Evolutionary conservation across 1,284 basidiomycete species (phyloP), one percentile per base, ranked within the genome.

Genomic region (Gomphus bonarii): DNA sequence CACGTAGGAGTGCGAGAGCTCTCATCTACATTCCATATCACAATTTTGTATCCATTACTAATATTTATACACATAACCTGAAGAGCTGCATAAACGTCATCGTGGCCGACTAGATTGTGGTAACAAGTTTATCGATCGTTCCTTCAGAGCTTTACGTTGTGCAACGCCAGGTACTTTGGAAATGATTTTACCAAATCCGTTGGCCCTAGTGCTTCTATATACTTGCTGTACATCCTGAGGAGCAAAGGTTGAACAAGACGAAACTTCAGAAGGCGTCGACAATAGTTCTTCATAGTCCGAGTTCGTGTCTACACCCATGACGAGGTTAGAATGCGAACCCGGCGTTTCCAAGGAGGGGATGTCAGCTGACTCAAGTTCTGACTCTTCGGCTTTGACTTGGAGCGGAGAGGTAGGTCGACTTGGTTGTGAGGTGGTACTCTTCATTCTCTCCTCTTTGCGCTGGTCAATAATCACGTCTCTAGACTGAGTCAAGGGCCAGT

Each of bases 401-500:
- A 11, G 14, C 30, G 31, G 25, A 36, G 25, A 18, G 11, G 25
- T n/a, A 50, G 49, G 7, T 28, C 20, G 31, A 22, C 14, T 36
- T n/a, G 8, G 8, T 42, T 12, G 22, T 28, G 47, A 25, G 20
- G 47, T 28, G 22, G 22, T 31, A 31, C 25, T 2, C 8, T 31
- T 50, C 10, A 5, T 31, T 31, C 28, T 40, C 25, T 25, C 30
- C n/a, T 30, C 33, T 20, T 31, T 33, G 43, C 54, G 48, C 22
- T 50, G 35, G n/a, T 38, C 36, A 31, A 57, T 40, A 38, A 57
- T 22, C 18, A 53, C 40, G 14, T 58, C 40, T 36, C 57, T 52
- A 6, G 49, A 14, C 2, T 16, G 31, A n/a, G 57, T 58, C 18
- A 52, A 33, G 7, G 50, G 4, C 85, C 88, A 89, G 54, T 79